Conservation (phyloP, 2,329 filamentous ascomycete genomes). For the Cercospora citrullina region DNA sequence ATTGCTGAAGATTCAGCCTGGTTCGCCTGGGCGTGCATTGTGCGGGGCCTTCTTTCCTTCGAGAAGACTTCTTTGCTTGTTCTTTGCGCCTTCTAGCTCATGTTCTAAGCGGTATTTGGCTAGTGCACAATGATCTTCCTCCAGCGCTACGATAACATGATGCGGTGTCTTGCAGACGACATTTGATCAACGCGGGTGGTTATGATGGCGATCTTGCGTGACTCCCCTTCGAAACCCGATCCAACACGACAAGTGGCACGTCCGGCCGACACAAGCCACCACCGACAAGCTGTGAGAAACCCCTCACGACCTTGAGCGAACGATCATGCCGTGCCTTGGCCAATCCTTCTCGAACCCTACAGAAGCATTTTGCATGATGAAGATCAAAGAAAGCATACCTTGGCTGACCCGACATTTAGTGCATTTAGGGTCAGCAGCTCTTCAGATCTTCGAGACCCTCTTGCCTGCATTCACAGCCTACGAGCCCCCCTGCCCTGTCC, state of each 20-base stretch:
- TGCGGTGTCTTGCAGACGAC: not conserved
- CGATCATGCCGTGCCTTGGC: not conserved
- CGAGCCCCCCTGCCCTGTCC: too few relatives aligned
- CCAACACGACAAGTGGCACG: not conserved
- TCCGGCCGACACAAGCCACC: not conserved
- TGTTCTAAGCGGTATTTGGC: not conserved
- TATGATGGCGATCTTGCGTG: not conserved
- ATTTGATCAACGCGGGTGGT: not conserved
- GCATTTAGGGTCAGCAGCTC: too few relatives aligned
- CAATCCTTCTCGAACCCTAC: not conserved
- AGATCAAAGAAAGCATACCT: too few relatives aligned
- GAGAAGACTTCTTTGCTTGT: not conserved
- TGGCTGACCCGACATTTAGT: too few relatives aligned
- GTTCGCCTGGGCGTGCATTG: not conserved
- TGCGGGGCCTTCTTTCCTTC: not conserved
- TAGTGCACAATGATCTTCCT: not conserved
- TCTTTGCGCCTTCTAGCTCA: constrained; percentile 5
- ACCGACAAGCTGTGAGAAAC: not conserved
- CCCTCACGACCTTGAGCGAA: not conserved
- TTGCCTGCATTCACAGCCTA: too few relatives aligned
- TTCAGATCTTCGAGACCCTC: too few relatives aligned
- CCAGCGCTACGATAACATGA: not conserved
- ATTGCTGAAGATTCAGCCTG: not conserved
- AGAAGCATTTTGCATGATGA: too few relatives aligned
- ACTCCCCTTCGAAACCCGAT: not conserved